Evolutionary conservation across 2,329 filamentous ascomycete species (phyloP).

Genomic region (Truncatella angustata): DNA sequence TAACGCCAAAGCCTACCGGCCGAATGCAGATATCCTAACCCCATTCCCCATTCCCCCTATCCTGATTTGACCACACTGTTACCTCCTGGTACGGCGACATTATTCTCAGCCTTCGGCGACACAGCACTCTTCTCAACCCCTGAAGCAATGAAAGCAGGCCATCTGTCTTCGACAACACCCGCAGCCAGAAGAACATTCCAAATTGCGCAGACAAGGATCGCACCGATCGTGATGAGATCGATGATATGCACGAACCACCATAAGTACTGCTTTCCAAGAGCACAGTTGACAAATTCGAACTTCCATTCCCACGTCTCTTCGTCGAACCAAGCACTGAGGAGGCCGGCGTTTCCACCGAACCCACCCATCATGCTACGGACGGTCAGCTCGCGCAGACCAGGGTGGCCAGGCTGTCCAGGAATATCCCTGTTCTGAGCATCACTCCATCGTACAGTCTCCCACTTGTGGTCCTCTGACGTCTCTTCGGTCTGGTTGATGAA

Average conservation of each 20-base stretch:
- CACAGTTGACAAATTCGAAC: constrained; percentile 76
- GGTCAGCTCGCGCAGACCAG: constrained; percentile 82
- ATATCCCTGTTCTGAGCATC: constrained; percentile 42
- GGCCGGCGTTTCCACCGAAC: constrained; percentile 85
- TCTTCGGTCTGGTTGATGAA: constrained; percentile 64
- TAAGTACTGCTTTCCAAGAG: constrained; percentile 80
- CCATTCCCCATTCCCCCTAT: background rate
- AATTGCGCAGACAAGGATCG: constrained; percentile 24
- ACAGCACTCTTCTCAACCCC: too few species aligned
- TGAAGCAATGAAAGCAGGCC: constrained; percentile 5
- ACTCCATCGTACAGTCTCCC: constrained; percentile 49
- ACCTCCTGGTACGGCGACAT: background rate
- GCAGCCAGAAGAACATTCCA: constrained; percentile 11
- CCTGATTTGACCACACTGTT: background rate
- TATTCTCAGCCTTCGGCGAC: background rate
- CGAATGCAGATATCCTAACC: background rate
- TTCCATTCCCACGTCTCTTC: constrained; percentile 69
- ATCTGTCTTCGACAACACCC: constrained; percentile 8
- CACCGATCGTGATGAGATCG: constrained; percentile 50
- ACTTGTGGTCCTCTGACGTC: constrained; percentile 38
- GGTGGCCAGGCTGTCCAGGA: constrained; percentile 40
- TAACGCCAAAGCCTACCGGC: constrained; percentile 1
- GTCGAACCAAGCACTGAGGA: constrained; percentile 91
- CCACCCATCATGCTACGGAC: constrained; percentile 98
- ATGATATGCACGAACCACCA: constrained; percentile 91